Evolutionary conservation across 345 rosid genomes (phyloP), one percentile per base, ranked within the genome.

Genomic region (Salix dunnii): DNA sequence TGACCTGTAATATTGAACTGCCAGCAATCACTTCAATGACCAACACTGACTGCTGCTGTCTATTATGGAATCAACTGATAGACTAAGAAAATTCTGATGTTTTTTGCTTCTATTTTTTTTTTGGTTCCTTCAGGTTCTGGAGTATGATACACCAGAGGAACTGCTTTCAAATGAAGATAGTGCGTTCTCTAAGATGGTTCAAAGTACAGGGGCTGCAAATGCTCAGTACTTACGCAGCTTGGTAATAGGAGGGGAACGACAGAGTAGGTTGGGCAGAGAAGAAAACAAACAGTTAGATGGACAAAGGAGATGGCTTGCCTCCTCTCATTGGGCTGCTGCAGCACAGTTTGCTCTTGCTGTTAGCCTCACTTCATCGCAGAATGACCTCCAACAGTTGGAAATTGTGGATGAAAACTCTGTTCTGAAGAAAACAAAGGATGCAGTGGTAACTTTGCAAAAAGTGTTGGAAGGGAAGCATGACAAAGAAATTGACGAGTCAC

Each of bases 171-270:
- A 89, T 74, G 92, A 87, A 80, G 86, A 78, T 81, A 89, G 94
- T 70, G 90, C 98, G 12, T 96, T 96, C 91, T 91, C 97, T 7
- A 93, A 87, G 81, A 96, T 96, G 99, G 99, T 93, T 69, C 96
- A 88, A 76, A 96, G 99, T 80, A 96, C 98, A 11, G 99, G 99
- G 58, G 77, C 94, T 70, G 94, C 99, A 71, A 96, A 96, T 74
- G 98, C 98, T 61, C 94, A 93, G 80, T 96, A 93, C 85, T 86
- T 96, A 23, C 94, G 96, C 40, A 77, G 88, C 85, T 82, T 95
- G 77, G 98, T 84, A 28, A 88, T 90, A 3, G 90, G 79, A 75
- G 66, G 76, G 74, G 85, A 85, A 40, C 85, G 77, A 75, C 71
- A 81, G 75, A 85, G 68, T 80, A 89, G 80, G 79, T 53, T 77